Evolutionary conservation across 768 basidiomycete species (phyloP).

Genomic region (Trametes meyenii): DNA sequence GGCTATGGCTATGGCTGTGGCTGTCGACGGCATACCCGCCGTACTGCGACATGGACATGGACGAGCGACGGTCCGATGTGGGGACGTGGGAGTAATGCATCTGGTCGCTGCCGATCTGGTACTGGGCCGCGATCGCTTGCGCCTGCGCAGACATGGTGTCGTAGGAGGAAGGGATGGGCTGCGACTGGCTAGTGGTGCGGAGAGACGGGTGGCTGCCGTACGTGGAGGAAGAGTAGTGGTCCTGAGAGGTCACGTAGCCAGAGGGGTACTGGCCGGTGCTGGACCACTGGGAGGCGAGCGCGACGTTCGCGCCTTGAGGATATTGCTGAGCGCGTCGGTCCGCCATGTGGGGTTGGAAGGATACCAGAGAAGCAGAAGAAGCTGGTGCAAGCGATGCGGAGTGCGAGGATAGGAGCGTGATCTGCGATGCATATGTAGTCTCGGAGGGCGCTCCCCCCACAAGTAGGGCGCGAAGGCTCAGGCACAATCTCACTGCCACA

Average conservation of each 20-base stretch:
- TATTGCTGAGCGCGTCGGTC: slow-evolving; percentile 28
- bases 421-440: slow-evolving; percentile 26
- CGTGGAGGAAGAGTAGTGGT: slow-evolving; percentile 23
- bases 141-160: slow-evolving; percentile 25
- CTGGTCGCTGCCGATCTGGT: slow-evolving; percentile 18
- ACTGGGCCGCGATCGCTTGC: slow-evolving; percentile 23
- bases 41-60: slow-evolving; percentile 24
- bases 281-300: slow-evolving; percentile 23
- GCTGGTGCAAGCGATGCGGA: slow-evolving; percentile 11
- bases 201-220: slow-evolving; percentile 21
- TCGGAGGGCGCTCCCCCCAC: slow-evolving; percentile 18
- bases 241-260: slow-evolving; percentile 19
- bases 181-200: slow-evolving; percentile 15
- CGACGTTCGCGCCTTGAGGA: slow-evolving; percentile 21
- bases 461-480: slow-evolving; percentile 17
- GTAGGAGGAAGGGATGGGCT: slow-evolving; percentile 17
- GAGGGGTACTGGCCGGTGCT: slow-evolving; percentile 18
- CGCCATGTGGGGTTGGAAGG: slow-evolving; percentile 19
- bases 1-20: neutral
- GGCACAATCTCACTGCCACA: slow-evolving; percentile 33
- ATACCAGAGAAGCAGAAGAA: slow-evolving; percentile 5
- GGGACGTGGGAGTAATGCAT: slow-evolving; percentile 24
- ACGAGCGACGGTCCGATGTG: slow-evolving; percentile 23
- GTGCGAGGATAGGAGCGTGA: slow-evolving; percentile 24
- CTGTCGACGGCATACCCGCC: slow-evolving; percentile 21